These are phyloP conservation scores for Acmispon strigosus DNA, from an alignment of 306 rosid species.

Conservation along the genomic window DNA sequence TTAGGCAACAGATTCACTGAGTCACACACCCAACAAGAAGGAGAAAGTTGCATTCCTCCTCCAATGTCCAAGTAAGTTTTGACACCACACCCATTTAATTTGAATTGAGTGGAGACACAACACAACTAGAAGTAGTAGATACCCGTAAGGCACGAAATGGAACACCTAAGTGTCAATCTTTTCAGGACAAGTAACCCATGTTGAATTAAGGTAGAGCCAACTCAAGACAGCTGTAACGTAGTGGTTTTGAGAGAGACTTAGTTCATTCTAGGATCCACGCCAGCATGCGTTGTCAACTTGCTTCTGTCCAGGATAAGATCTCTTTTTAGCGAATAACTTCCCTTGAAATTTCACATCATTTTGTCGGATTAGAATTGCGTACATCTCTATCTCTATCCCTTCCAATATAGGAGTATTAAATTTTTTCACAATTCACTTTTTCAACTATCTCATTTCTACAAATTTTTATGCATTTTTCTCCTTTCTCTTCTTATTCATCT, in stretches of 20 bases:
- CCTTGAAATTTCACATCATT: too few species aligned
- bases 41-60: not conserved
- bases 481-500: too few species aligned
- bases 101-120: not conserved
- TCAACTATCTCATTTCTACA: too few species aligned
- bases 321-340: not conserved
- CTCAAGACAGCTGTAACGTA: slow-evolving; percentile 23
- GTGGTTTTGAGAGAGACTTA: not conserved
- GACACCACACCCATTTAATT: too few species aligned
- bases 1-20: too few species aligned
- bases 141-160: not conserved
- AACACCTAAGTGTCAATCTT: not conserved
- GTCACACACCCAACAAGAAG: not conserved
- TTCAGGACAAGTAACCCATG: not conserved
- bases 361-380: too few species aligned
- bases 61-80: not conserved
- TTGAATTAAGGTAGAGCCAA: not conserved
- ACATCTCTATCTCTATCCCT: too few species aligned
- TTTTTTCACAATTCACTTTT: too few species aligned
- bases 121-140: not conserved
- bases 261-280: slow-evolving; percentile 42
- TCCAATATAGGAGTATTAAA: too few species aligned
- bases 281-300: slow-evolving; percentile 34
- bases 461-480: too few species aligned
- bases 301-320: slow-evolving; percentile 11